Conservation (phyloP, 495 filamentous ascomycete species). For the Hypoxylon lienhwacheense region DNA sequence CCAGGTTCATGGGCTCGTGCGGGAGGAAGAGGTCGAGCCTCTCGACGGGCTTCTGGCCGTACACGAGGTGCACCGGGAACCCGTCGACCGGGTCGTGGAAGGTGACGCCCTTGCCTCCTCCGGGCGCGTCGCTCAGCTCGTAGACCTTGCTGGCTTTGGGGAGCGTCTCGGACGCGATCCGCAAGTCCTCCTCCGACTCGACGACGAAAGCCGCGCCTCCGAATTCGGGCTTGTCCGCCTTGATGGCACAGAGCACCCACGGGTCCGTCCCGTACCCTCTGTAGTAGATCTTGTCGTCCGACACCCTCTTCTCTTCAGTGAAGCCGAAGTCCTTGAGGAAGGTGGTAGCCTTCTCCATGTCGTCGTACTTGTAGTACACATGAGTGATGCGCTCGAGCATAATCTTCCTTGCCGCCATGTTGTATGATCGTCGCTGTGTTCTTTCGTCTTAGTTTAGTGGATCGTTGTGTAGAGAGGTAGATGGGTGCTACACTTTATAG, state of each 20-base stretch:
- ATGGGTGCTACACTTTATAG: background rate
- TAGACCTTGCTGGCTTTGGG: conserved; percentile 54
- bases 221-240: conserved; percentile 54
- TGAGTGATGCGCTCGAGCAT: conserved; percentile 57
- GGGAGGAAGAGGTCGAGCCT: conserved; percentile 32
- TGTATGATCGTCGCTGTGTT: conserved; percentile 5
- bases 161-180: conserved; percentile 46
- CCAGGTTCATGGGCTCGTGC: conserved; percentile 31
- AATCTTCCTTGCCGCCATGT: conserved; percentile 46
- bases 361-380: conserved; percentile 59
- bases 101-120: conserved; percentile 60
- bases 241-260: conserved; percentile 55
- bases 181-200: conserved; percentile 59
- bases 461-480: background rate
- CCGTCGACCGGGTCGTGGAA: conserved; percentile 61
- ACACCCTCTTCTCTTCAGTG: conserved; percentile 45
- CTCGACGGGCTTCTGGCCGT: conserved; percentile 51
- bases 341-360: conserved; percentile 50
- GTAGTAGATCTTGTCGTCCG: conserved; percentile 56
- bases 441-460: background rate
- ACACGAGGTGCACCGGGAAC: conserved; percentile 60
- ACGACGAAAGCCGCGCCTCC: conserved; percentile 58
- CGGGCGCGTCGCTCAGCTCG: conserved; percentile 56
- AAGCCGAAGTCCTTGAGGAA: conserved; percentile 65
- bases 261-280: conserved; percentile 64